Evolutionary conservation across 2,329 filamentous ascomycete genomes (phyloP), one percentile per base, ranked within the genome.

Genomic region (Colletotrichum costaricense): DNA sequence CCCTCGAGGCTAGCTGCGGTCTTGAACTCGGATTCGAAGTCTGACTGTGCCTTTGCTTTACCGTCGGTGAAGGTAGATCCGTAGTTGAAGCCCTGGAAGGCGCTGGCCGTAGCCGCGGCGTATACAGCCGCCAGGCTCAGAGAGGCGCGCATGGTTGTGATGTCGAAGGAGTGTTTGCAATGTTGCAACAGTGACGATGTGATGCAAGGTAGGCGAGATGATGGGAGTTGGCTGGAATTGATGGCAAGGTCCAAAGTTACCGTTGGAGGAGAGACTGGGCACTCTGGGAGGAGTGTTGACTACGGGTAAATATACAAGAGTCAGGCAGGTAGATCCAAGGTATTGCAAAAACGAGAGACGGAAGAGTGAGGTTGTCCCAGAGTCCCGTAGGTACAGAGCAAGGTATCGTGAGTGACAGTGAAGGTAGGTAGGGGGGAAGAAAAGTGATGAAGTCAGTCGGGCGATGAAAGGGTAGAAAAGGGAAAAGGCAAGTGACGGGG

Each of bases 31-130:
- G 88, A 84, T 85, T 93, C 90, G 82, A 93, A 95, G 80, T 94
- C 91, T 14, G 86, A 77, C 78, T 93, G 88, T 66, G 78, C 77
- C 84, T 93, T 93, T 79, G 87, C 82, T 42, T 87, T 82, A 74
- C 91, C 88, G 77, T 90, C 89, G 60, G 86, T 88, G 79, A 91
- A 91, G 73, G 87, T 87, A 70, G 88, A 86, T 75, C 92, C 93
- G 76, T 93, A 94, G 87, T 94, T 94, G 90, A 94, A 94, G 77
- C 93, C 93, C 75, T 90, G 87, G 81, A 84, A 83, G 62, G 85
- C 86, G 54, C 75, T 78, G 75, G 79, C 80, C 55, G 81, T 76
- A 24, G 82, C 79, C 33, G 82, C 73, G 74, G 80, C 80, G 63
- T 80, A 78, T 38, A 82, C 70, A 60, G 80, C 77, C 65, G 72